A percentile compares a stretch with the other conserved stretches of the same genome.
Conservation (phyloP, 2,329 filamentous ascomycete species). For the Botrytis fragariae region DNA sequence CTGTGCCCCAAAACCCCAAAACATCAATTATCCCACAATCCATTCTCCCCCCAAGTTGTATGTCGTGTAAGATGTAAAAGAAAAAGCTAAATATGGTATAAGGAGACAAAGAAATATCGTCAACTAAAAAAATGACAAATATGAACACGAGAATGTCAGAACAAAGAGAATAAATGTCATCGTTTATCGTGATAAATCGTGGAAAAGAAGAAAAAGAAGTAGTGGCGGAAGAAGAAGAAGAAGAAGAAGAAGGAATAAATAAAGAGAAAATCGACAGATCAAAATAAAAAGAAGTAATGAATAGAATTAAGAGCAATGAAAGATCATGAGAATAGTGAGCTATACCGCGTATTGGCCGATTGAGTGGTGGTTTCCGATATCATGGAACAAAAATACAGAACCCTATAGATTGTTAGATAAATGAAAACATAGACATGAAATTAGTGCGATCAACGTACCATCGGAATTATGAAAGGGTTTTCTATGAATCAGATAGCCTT, state of each 20-base stretch:
- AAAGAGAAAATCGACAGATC: neutral
- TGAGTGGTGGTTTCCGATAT: neutral
- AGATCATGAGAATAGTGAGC: neutral
- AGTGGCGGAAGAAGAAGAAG: neutral
- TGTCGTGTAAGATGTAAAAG: neutral
- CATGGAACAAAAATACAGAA: neutral
- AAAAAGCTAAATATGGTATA: neutral
- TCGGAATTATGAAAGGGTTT: neutral
- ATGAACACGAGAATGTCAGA: neutral
- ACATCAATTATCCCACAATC: neutral
- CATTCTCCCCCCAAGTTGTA: neutral
- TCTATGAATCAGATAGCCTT: neutral
- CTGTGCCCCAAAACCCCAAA: neutral
- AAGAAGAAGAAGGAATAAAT: neutral
- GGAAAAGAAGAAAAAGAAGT: too few species aligned
- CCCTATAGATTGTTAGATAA: neutral
- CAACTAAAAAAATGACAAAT: neutral
- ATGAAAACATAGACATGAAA: neutral
- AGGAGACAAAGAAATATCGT: neutral
- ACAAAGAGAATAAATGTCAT: neutral
- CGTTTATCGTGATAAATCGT: neutral
- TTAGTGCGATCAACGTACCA: neutral
- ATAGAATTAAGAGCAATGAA: neutral
- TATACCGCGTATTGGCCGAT: neutral
- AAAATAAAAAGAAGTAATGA: neutral